Evolutionary conservation across 306 rosid genomes (phyloP).

Genomic region (Dalbergia oliveri): DNA sequence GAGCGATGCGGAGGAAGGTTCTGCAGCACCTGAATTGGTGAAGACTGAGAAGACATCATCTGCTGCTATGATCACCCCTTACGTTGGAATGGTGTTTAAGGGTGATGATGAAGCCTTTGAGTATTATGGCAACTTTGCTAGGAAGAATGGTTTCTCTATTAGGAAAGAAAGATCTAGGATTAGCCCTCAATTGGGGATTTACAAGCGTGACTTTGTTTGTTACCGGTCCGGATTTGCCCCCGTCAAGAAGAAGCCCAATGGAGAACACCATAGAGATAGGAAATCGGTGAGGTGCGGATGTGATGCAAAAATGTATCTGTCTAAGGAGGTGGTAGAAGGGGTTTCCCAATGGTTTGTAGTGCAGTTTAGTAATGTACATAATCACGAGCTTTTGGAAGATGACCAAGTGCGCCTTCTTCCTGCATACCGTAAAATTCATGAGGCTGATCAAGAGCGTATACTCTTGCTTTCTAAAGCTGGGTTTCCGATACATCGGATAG

Average conservation of each 20-base stretch:
- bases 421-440: conserved; percentile 87
- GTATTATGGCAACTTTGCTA: conserved; percentile 84
- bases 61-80: conserved; percentile 81
- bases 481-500: conserved; percentile 90
- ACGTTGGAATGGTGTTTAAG: conserved; percentile 95
- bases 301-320: conserved; percentile 93
- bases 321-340: conserved; percentile 89
- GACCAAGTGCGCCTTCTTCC: conserved; percentile 97
- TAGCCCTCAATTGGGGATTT: conserved; percentile 90
- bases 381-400: conserved; percentile 94
- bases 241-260: conserved; percentile 77
- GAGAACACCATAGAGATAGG: conserved; percentile 93
- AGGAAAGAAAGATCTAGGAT: conserved; percentile 92
- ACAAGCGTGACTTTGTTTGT: conserved; percentile 96
- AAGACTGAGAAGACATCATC: conserved; percentile 57
- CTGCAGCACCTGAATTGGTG: conserved; percentile 62
- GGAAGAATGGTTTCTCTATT: conserved; percentile 89
- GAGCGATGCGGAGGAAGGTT: conserved; percentile 72
- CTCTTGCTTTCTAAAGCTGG: conserved; percentile 93
- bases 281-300: conserved; percentile 96
- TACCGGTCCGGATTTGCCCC: conserved; percentile 97
- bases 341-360: conserved; percentile 92
- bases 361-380: conserved; percentile 90
- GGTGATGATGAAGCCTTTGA: conserved; percentile 95
- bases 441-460: conserved; percentile 92